A percentile compares a stretch with the other conserved stretches of the same genome.
Conservation (phyloP, 2,329 filamentous ascomycete genomes). For the Neonectria magnoliae region DNA sequence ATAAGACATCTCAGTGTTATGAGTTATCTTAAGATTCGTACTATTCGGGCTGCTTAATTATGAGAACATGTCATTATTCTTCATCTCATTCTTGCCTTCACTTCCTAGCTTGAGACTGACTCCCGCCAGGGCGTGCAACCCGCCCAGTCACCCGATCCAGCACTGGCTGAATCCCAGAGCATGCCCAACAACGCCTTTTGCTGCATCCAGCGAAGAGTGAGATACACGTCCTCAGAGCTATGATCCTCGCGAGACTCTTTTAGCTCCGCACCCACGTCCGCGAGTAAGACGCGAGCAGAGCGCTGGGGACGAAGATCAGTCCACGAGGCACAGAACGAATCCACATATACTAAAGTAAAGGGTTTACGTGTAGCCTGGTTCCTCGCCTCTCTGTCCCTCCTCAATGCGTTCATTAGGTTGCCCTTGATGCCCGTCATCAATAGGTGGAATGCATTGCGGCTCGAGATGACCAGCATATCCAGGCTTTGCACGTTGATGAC, state of each 20-base stretch:
- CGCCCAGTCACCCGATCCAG: constrained; percentile 4
- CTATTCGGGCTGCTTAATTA: too few relatives aligned
- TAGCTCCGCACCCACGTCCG: constrained; percentile 6
- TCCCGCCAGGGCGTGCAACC: not conserved
- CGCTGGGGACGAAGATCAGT: constrained; percentile 9
- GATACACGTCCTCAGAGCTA: not conserved
- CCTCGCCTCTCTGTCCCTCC: not conserved
- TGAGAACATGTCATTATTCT: too few relatives aligned
- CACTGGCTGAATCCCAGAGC: constrained; percentile 8
- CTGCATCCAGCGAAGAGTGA: constrained; percentile 10
- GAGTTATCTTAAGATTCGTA: too few relatives aligned
- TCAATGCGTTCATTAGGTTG: constrained; percentile 7
- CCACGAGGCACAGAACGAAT: constrained; percentile 6
- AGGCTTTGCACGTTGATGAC: not conserved
- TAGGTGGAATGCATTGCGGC: not conserved
- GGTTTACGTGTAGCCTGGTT: not conserved
- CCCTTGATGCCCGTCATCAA: constrained; percentile 6
- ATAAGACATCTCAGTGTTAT: too few relatives aligned
- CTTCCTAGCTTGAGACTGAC: not conserved
- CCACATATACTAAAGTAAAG: constrained; percentile 8
- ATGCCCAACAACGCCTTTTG: constrained; percentile 6
- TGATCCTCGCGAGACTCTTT: not conserved
- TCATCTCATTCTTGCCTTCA: not conserved
- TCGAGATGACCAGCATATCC: constrained; percentile 3
- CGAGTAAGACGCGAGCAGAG: constrained; percentile 8